Evolutionary conservation across 768 basidiomycete species (phyloP), one percentile per base, ranked within the genome.

Genomic region (Amanita inopinata): DNA sequence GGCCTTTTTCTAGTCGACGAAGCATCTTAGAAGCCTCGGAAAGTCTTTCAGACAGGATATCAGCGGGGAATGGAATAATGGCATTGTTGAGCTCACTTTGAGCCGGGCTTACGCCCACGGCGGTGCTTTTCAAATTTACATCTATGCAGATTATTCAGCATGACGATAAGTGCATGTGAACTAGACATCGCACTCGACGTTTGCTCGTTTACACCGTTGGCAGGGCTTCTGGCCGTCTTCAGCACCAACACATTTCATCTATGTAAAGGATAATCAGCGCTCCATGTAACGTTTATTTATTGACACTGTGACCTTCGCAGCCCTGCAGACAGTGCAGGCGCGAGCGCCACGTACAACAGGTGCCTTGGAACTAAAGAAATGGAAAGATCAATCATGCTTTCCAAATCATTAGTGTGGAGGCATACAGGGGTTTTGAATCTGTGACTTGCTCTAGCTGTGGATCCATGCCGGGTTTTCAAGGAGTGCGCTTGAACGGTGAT

Each of bases 201-300:
- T 81, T 24, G 83, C 78, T 46, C 87, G 80, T 56, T 76, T 81
- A 64, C 87, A 91, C 38, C 87, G 80, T 58, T 90, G 85, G 57
- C 87, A 91, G 22, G 74, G 76, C 53, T 78, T 79, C 48, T 76
- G 70, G 46, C 86, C 85, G 53, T 90, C 86, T 57, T 91, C 87
- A 38, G 88, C 83, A 33, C 85, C 87, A 46, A 90, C 86, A 53
- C 87, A 91, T 60, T 89, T 88, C 87, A 91, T 91, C 87, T 90
- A 51, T 33, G 39, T 38, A 25, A 41, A 33, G 35, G 47, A 56
- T 45, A 61, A 43, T 37, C 28, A 43, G 20, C 34, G 45, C 45
- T n/a, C n/a, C n/a, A n/a, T n/a, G n/a, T n/a, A n/a, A n/a, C n/a
- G n/a, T n/a, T 45, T 37, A 52, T 28, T 6, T 28, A 7, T n/a